phyloP scores from a whole-genome alignment of 352 stramenopile species.

The Pythium chondricola region DNA sequence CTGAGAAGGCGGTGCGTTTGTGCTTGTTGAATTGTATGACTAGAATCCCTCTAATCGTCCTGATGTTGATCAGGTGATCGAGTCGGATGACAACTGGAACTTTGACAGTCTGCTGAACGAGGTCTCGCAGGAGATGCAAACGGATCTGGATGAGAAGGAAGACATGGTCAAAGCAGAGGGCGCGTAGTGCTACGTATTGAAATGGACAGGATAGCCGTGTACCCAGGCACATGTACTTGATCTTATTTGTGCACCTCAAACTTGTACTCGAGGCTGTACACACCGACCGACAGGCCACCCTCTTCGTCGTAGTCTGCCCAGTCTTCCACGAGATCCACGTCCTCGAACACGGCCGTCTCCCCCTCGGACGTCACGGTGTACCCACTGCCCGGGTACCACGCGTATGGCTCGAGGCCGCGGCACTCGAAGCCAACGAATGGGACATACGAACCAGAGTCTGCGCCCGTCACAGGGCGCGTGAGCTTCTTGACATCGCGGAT shows the following conservation, averaged over 20 bases:
- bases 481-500: conserved; percentile 85
- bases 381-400: conserved; percentile 74
- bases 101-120: conserved; percentile 77
- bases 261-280: conserved; percentile 80
- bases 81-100: conserved; percentile 65
- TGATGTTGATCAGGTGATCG: conserved; percentile 31
- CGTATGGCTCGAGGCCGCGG: conserved; percentile 71
- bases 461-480: conserved; percentile 43
- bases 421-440: conserved; percentile 85
- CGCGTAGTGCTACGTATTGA: background rate
- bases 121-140: conserved; percentile 74
- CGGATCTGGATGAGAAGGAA: conserved; percentile 72
- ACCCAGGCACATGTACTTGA: background rate
- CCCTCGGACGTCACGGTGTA: conserved; percentile 64
- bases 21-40: no score
- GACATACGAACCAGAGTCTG: conserved; percentile 71
- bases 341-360: conserved; percentile 59
- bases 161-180: conserved; percentile 43
- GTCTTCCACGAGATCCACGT: conserved; percentile 78
- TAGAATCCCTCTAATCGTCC: background rate
- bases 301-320: conserved; percentile 86
- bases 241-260: conserved; percentile 73
- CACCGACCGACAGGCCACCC: conserved; percentile 60
- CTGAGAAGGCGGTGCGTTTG: conserved; percentile 53
- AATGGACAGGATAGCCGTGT: background rate